phyloP scores from a whole-genome alignment of 1,139 yeast genomes.

The Yamadazyma triangularis region DNA sequence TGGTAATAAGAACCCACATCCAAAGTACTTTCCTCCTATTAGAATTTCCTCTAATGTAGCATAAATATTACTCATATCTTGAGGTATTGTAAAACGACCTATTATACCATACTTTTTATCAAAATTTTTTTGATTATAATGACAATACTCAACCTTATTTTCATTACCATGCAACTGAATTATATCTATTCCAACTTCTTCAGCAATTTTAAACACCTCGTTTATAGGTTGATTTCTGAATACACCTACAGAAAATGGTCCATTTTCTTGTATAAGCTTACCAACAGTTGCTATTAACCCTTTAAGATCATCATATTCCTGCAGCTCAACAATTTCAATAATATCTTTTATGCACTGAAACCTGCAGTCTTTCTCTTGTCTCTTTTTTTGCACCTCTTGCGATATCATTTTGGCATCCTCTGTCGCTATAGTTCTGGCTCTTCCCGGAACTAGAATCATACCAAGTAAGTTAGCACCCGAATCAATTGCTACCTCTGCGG shows the following conservation, averaged over 20 bases:
- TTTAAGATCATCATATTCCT: slow-evolving; percentile 14
- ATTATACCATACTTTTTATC: slow-evolving; percentile 54
- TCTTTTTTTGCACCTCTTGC: slow-evolving; percentile 18
- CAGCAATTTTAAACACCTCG: slow-evolving; percentile 49
- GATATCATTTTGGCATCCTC: slow-evolving; percentile 55
- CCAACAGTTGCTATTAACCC: slow-evolving; percentile 34
- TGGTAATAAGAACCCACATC: slow-evolving; percentile 37
- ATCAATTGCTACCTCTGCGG: slow-evolving; percentile 65
- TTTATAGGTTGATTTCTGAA: slow-evolving; percentile 75
- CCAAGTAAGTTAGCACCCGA: slow-evolving; percentile 78
- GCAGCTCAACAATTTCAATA: slow-evolving; percentile 11
- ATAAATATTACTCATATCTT: slow-evolving; percentile 31
- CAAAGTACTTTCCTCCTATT: slow-evolving; percentile 22
- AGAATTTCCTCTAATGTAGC: slow-evolving; percentile 9
- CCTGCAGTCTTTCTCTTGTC: slow-evolving; percentile 15
- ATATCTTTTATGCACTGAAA: slow-evolving; percentile 19
- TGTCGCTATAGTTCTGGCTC: slow-evolving; percentile 64
- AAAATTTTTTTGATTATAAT: slow-evolving; percentile 10
- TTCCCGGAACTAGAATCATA: slow-evolving; percentile 77
- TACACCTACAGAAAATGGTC: slow-evolving; percentile 85
- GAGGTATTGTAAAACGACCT: slow-evolving; percentile 63
- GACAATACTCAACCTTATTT: slow-evolving; percentile 45
- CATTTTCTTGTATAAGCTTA: slow-evolving; percentile 36
- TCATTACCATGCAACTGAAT: slow-evolving; percentile 92
- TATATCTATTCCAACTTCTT: slow-evolving; percentile 57